These are phyloP conservation scores for Chaetomiaceae sp. DNA, from an alignment of 2,329 filamentous ascomycete species.

Conservation along the genomic window DNA sequence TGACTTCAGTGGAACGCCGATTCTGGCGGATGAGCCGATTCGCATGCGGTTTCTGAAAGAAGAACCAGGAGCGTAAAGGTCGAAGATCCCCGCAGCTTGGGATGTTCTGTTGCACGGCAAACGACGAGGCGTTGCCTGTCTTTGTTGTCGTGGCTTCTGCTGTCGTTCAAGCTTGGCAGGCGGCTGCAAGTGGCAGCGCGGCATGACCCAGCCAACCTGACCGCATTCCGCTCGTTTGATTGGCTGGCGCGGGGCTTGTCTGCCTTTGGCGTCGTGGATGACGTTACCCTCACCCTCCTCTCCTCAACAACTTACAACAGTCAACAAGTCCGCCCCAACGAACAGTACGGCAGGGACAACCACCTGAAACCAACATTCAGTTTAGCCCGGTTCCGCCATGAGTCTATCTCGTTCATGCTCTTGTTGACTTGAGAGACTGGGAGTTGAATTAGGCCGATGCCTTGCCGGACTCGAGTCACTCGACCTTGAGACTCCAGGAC, in stretches of 20 bases:
- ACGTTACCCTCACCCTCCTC: background rate
- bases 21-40: constrained; percentile 8
- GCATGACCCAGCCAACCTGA: constrained; percentile 1
- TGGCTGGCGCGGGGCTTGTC: background rate
- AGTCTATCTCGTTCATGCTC: too few relatives aligned
- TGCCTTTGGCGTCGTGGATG: background rate
- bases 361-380: too few relatives aligned
- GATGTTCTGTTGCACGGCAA: background rate
- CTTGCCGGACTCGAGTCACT: too few relatives aligned
- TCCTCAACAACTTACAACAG: too few relatives aligned
- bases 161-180: constrained; percentile 1
- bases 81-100: background rate
- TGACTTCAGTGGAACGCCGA: constrained; percentile 2
- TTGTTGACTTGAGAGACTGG: too few relatives aligned
- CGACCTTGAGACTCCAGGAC: too few relatives aligned
- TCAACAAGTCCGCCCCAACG: too few relatives aligned
- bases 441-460: too few relatives aligned
- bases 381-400: too few relatives aligned
- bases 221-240: background rate
- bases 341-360: too few relatives aligned
- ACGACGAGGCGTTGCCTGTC: constrained; percentile 8
- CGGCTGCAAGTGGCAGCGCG: background rate
- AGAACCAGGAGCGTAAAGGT: background rate
- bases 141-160: constrained; percentile 20
- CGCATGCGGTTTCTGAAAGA: background rate